Base-by-base conservation (phyloP, 208 protist species). In the Leishmania braziliensis region DNA sequence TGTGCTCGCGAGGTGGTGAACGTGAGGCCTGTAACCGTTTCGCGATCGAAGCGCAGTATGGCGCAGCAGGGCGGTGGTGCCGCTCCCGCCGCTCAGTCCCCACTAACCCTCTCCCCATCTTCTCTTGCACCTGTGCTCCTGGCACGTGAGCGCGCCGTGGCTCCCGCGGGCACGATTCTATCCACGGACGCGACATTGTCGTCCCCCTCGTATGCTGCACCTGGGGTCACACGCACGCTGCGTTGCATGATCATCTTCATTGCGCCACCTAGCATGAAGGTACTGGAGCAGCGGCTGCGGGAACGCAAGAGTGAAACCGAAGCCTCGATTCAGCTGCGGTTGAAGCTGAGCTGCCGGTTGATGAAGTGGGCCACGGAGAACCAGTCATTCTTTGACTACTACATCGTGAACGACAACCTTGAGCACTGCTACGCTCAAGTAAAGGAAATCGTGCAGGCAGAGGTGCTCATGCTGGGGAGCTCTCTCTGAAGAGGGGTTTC, bases 271-370 rank as follows among this genome's bases (percentile, higher is more conserved):
- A 86, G 60, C 29, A 82, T 97, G 63, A 70, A 86, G 58, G 86
- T 75, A 62, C 88, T 98, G 14, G 88, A 96, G 78, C 23, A 77
- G 81, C 91, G 97, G 36, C 88, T 99, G 75, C 84, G 87, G 10
- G 80, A 79, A 50, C 94, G 97, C 39, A 89, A 93, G 12, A 98
- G 93, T 14, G 97, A 99, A 86, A 93, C 93, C 3, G 80, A 89
- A n/a, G 90, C 89, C 4, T 89, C 91, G 14, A 77, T 99, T 8
- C 72, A 84, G 60, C 63, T 83, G 58, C 88, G 95, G 46, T 81
- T 99, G 66, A 56, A 54, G 16, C 83, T 86, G 66, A 92, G 88
- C 39, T 46, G 73, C 74, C 74, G 81, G 46, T 97, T 92, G 87
- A 86, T 98, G 72, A 60, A 85, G 65, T 95, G 87, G 87, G 88